Evolutionary conservation across 345 rosid genomes (phyloP), one percentile per base, ranked within the genome.

Genomic region (Rubroshorea leprosula): DNA sequence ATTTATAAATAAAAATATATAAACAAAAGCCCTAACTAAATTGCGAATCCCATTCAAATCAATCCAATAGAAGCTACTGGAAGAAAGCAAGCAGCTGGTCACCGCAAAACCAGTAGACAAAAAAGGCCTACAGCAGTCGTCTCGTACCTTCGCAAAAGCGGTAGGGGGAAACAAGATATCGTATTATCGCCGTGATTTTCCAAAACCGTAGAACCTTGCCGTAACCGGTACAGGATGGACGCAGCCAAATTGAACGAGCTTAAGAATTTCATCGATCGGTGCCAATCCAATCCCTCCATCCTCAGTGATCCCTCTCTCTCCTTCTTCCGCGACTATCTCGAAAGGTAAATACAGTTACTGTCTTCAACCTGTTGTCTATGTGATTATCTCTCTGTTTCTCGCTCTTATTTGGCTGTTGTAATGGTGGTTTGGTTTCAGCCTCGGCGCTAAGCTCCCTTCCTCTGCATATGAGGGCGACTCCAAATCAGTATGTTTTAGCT

Each of bases 261-360:
- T 65, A 80, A 85, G 77, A 60, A 54, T 24, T 87, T 93, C 76
- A 67, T 90, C 65, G 81, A 83, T 39, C 83, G 66, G 78, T 87
- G 97, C 82, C 77, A 83, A 74, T 80, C 96, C 44, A 51, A 83
- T 63, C 97, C 99, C 49, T 79, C 99, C 31, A 41, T 85, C 23
- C 96, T 93, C 76, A 12, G 59, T 38, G 84, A 91, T 27, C 92
- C 99, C 27, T 72, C 95, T 0, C 90, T 93, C 58, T 74, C 92
- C 71, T 93, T 93, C 87, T 93, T 93, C 87, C 87, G 92, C 50
- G 99, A 93, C 63, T 93, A 85, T 69, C 79, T 93, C 72, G 80
- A 82, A 45, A 89, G 97, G 99, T 86, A 51, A 22, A 29, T 6
- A 35, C 41, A 35, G 9, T n/a, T n/a, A n/a, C n/a, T 35, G 41